These are phyloP conservation scores for Salix caprea DNA, from an alignment of 345 rosid species.

Conservation along the genomic window DNA sequence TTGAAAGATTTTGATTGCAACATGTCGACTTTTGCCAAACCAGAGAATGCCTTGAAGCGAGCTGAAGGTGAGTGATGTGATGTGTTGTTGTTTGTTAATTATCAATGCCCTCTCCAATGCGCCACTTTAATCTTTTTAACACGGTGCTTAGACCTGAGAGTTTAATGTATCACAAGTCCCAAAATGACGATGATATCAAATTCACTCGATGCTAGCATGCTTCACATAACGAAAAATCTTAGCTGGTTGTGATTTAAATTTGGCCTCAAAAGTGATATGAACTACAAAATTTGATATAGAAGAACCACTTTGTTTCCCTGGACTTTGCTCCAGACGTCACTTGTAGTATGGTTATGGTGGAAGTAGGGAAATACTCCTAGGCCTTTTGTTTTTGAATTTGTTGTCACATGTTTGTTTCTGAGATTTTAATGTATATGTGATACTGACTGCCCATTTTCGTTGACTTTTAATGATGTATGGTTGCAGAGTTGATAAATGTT, in stretches of 20 bases:
- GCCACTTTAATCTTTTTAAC: background rate
- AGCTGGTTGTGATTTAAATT: background rate
- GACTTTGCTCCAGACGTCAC: background rate
- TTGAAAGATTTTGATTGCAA: conserved; percentile 12
- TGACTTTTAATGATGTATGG: background rate
- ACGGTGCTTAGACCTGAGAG: background rate
- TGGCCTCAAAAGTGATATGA: background rate
- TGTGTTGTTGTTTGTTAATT: background rate
- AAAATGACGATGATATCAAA: background rate
- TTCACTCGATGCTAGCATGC: background rate
- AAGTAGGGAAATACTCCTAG: background rate
- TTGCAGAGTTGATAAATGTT: conserved; percentile 84
- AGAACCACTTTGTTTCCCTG: background rate
- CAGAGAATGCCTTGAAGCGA: conserved; percentile 86
- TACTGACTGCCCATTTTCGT: background rate
- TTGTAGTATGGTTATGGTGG: background rate
- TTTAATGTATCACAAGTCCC: background rate
- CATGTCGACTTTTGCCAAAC: conserved; percentile 78
- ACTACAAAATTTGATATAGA: background rate
- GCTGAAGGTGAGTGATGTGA: conserved; percentile 63
- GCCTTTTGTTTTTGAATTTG: background rate
- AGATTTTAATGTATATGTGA: background rate
- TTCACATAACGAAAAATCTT: background rate
- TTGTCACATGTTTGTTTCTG: background rate
- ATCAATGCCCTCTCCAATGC: background rate